phyloP scores from a whole-genome alignment of 139 green algal genomes.

The Tetraselmis striata region DNA sequence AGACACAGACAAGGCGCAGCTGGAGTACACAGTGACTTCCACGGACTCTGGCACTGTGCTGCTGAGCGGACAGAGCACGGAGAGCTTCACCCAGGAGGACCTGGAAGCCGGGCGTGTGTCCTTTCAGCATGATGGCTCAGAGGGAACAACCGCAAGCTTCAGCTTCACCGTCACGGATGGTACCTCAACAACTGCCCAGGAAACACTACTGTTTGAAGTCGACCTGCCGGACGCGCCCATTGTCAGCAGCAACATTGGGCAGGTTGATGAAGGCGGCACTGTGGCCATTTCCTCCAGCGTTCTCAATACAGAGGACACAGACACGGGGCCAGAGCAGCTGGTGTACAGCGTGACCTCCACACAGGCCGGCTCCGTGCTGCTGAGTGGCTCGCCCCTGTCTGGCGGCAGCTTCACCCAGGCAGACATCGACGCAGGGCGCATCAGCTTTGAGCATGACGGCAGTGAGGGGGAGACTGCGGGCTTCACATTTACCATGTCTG shows the following conservation, averaged over 20 bases:
- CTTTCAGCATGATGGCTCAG: background rate
- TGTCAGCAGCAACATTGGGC: background rate
- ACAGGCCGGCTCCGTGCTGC: background rate
- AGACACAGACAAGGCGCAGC: background rate
- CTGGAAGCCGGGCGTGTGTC: background rate
- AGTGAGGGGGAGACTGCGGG: background rate
- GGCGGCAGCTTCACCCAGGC: background rate
- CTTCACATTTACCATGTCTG: background rate
- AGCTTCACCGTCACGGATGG: background rate
- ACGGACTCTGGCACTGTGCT: background rate
- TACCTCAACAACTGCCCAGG: background rate
- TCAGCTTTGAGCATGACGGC: background rate
- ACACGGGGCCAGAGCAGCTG: background rate
- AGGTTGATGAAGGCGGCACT: background rate
- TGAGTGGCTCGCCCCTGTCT: background rate
- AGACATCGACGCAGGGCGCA: background rate
- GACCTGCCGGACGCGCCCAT: background rate
- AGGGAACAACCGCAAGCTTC: background rate
- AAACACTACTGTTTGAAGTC: background rate
- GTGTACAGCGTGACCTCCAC: background rate
- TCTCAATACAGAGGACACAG: background rate
- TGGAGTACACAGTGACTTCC: background rate
- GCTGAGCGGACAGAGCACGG: background rate
- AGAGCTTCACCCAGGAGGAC: background rate
- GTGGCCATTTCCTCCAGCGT: background rate